Evolutionary conservation across 768 basidiomycete genomes (phyloP).

Genomic region (Lactarius akahatsu): DNA sequence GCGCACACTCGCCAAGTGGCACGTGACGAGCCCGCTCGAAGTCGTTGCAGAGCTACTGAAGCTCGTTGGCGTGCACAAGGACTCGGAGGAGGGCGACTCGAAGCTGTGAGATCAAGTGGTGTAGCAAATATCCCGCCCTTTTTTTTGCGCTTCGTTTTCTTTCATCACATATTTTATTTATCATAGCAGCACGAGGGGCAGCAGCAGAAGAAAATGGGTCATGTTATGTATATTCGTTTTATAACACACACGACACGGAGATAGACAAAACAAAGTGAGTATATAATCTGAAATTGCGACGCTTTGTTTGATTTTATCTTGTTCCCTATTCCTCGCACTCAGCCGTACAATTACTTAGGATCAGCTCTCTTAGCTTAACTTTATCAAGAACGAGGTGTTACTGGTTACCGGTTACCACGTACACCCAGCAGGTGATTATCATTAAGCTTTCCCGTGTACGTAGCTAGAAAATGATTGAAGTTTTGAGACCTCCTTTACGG

Average conservation of each 20-base stretch:
- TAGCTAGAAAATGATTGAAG: not conserved
- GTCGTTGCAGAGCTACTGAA: constrained; percentile 77
- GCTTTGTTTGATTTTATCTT: constrained; percentile 1
- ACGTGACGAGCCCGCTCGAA: constrained; percentile 86
- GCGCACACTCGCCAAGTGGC: constrained; percentile 89
- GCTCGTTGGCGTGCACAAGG: constrained; percentile 44
- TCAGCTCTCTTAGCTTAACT: not conserved
- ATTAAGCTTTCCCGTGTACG: not conserved
- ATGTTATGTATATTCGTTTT: not conserved
- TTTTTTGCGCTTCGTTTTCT: constrained; percentile 33
- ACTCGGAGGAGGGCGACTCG: constrained; percentile 10
- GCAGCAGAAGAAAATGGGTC: not conserved
- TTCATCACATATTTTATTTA: not conserved
- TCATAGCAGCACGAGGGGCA: not conserved
- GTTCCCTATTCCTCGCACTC: not conserved
- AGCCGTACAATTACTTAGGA: not conserved
- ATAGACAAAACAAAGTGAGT: not conserved
- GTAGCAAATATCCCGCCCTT: not conserved
- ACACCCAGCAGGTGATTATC: not conserved
- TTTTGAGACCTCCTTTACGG: not conserved
- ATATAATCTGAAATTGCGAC: not conserved
- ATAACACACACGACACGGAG: not conserved
- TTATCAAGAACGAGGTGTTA: not conserved
- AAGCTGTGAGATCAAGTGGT: not conserved
- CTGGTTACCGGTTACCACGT: too few species aligned